Conservation (phyloP, 1,139 yeast genomes). For the Yamadazyma songkhlaensis region DNA sequence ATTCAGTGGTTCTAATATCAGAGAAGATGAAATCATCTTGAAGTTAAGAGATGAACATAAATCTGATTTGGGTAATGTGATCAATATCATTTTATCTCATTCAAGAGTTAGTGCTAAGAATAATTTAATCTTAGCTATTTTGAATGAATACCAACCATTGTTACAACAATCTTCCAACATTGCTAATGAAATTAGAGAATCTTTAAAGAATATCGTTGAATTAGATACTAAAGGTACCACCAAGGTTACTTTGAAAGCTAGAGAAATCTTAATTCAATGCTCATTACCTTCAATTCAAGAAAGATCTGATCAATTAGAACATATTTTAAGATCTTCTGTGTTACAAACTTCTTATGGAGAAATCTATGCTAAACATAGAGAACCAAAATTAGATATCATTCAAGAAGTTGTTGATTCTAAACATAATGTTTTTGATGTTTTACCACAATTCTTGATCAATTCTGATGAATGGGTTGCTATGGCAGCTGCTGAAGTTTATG, state of each 20-base stretch:
- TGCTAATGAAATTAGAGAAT: slow-evolving; percentile 66
- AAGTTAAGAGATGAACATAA: slow-evolving; percentile 84
- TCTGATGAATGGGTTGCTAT: slow-evolving; percentile 85
- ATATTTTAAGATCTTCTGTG: slow-evolving; percentile 87
- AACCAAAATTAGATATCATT: slow-evolving; percentile 77
- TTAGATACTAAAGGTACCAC: slow-evolving; percentile 87
- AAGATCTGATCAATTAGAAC: slow-evolving; percentile 96
- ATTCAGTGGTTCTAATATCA: slow-evolving; percentile 69
- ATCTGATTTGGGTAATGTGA: slow-evolving; percentile 71
- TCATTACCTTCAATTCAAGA: slow-evolving; percentile 94
- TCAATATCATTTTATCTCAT: slow-evolving; percentile 76
- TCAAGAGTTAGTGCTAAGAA: slow-evolving; percentile 92
- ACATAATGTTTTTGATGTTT: slow-evolving; percentile 93
- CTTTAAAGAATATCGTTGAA: slow-evolving; percentile 77
- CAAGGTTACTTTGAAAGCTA: slow-evolving; percentile 92
- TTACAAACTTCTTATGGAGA: slow-evolving; percentile 89
- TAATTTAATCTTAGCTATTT: slow-evolving; percentile 80
- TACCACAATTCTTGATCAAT: slow-evolving; percentile 84
- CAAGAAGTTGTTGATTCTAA: slow-evolving; percentile 94
- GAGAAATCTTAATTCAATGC: slow-evolving; percentile 94
- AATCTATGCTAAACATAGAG: slow-evolving; percentile 67
- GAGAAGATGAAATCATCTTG: slow-evolving; percentile 87
- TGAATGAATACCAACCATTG: slow-evolving; percentile 76
- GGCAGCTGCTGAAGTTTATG: slow-evolving; percentile 96
- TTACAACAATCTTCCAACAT: slow-evolving; percentile 65